These are phyloP conservation scores for Vigna trinervia DNA, from an alignment of 306 rosid species.

Conservation along the genomic window DNA sequence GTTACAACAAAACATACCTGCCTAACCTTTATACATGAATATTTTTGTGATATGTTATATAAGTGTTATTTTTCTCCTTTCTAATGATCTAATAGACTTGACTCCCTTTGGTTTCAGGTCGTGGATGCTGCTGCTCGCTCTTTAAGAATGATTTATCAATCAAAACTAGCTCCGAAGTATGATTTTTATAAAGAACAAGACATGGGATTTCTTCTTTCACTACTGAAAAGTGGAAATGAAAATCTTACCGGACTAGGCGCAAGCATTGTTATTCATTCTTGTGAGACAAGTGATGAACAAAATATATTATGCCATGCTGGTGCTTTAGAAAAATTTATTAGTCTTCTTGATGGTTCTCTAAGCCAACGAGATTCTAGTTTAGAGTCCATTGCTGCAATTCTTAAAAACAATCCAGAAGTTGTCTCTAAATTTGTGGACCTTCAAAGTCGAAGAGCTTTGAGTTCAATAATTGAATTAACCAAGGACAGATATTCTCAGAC, in stretches of 20 bases:
- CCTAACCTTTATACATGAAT: neutral
- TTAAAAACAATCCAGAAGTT: conserved; percentile 69
- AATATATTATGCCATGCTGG: conserved; percentile 68
- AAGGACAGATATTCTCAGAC: conserved; percentile 80
- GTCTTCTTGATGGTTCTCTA: conserved; percentile 81
- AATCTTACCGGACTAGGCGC: conserved; percentile 90
- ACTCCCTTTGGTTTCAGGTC: conserved; percentile 66
- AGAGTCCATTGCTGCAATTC: conserved; percentile 75
- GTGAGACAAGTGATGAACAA: conserved; percentile 68
- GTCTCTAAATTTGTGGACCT: conserved; percentile 70
- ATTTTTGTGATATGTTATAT: conserved; percentile 2
- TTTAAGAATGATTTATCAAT: conserved; percentile 86
- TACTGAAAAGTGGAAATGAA: conserved; percentile 78
- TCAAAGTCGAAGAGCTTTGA: conserved; percentile 66
- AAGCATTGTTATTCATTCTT: conserved; percentile 82
- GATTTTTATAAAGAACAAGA: conserved; percentile 67
- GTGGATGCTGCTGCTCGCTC: conserved; percentile 95
- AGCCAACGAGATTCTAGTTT: conserved; percentile 90
- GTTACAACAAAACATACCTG: conserved; percentile 8
- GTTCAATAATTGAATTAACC: conserved; percentile 74
- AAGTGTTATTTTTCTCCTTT: neutral
- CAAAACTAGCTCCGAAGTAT: conserved; percentile 88
- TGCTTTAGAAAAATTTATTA: conserved; percentile 64
- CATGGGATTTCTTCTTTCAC: conserved; percentile 72
- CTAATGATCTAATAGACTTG: conserved; percentile 35